Evolutionary conservation across 192 early-diverging fungal genomes (phyloP).

Genomic region (Linnemannia schmuckeri): DNA sequence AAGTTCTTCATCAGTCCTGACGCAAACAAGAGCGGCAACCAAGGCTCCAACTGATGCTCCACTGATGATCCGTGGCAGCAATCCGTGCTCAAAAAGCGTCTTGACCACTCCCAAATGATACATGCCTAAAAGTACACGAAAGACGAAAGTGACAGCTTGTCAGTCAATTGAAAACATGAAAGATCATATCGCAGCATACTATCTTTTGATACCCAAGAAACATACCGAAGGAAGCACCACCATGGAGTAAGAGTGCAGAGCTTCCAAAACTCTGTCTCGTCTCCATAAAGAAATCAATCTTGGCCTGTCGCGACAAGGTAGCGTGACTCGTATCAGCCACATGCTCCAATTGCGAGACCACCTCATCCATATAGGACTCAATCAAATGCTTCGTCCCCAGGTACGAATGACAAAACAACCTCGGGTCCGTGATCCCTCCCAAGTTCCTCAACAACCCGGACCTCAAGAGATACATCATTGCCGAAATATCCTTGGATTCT

Average conservation of each 20-base stretch:
- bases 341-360: constrained; percentile 69
- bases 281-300: constrained; percentile 79
- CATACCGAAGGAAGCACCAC: constrained; percentile 79
- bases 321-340: constrained; percentile 61
- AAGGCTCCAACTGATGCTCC: constrained; percentile 82
- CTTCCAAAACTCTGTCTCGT: constrained; percentile 82
- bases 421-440: constrained; percentile 76
- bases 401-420: constrained; percentile 70
- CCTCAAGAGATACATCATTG: constrained; percentile 73
- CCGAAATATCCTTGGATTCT: constrained; percentile 63
- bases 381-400: constrained; percentile 81
- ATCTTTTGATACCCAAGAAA: neutral
- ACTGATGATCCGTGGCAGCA: constrained; percentile 81
- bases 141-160: neutral
- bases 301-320: constrained; percentile 62
- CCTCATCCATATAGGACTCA: constrained; percentile 82
- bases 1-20: constrained; percentile 81
- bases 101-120: constrained; percentile 87
- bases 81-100: constrained; percentile 71
- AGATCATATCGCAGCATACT: neutral
- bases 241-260: constrained; percentile 80
- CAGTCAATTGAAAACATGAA: neutral
- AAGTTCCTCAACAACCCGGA: constrained; percentile 79
- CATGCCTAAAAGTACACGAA: constrained; percentile 60
- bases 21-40: constrained; percentile 82